Base-by-base conservation (phyloP, 1,284 basidiomycete species). In the Cutaneotrichosporon spelunceum region DNA sequence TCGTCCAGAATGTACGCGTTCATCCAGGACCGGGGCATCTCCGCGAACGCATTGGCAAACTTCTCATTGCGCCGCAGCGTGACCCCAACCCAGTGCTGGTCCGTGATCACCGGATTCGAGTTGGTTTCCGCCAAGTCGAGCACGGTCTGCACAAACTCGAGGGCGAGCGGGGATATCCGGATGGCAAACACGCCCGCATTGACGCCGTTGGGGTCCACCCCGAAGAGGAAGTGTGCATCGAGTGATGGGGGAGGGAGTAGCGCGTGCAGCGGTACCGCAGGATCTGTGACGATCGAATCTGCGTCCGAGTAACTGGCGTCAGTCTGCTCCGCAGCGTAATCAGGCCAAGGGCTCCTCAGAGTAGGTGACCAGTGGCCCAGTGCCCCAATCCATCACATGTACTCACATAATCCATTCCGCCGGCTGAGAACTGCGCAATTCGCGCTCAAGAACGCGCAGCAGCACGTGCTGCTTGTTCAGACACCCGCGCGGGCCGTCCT, bases 191-290 rank as follows among this genome's bases (percentile, higher is more conserved):
- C 64, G 19, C 66, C 64, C 8, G 59, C 50, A 48, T 66, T 66
- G 45, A 68, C 52, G 13, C 66, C 66, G 36, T 66, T 62, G 54
- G 64, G 66, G 36, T 66, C 62, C 58, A 66, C 64, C 6, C 52
- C 55, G 9, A 48, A 62, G 39, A 64, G 56, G 24, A 68, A 49
- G n/a, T 62, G 48, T 2, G 66, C 60, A 19, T 42, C 34, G 7
- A 56, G 61, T 6, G 23, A 14, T 7, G 59, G n/a, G 1, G 64
- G 55, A 2, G 66, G 66, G 6, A 68, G 59, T 5, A 66, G 60
- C 47, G 50, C 34, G 56, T 66, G 64, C 5, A 68, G 7, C 8
- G 64, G 62, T 3, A 68, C 57, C 9, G 64, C 29, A 2, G 66
- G 66, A 39, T 68, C 59, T 30, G 54, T 16, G 16, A 68, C 60